Evolutionary conservation across 2,329 filamentous ascomycete genomes (phyloP).

Genomic region (Trichoderma polysporum): DNA sequence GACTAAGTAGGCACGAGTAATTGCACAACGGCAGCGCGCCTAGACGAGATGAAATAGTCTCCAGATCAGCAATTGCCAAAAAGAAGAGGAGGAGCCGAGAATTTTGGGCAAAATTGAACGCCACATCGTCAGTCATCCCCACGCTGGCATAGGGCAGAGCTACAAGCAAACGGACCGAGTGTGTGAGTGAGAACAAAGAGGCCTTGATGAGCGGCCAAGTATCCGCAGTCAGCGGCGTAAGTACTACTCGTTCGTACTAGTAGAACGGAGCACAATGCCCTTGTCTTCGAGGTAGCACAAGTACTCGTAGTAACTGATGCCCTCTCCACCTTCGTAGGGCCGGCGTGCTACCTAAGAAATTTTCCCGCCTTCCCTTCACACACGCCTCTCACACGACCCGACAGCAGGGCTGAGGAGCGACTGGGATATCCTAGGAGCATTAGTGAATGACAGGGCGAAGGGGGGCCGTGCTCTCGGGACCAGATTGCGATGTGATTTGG

Average conservation of each 20-base stretch:
- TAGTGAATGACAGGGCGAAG: conserved; percentile 12
- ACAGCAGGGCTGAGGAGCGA: conserved; percentile 20
- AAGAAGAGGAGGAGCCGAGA: not conserved
- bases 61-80: not conserved
- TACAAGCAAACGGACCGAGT: conserved; percentile 2
- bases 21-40: not conserved
- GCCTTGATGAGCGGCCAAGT: conserved; percentile 5
- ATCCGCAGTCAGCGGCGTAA: conserved; percentile 18
- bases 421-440: conserved; percentile 12
- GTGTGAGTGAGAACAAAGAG: conserved; percentile 2
- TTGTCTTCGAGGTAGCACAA: not conserved
- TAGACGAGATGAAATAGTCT: not conserved
- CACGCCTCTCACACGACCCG: conserved; percentile 16
- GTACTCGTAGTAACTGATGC: not conserved
- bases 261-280: conserved; percentile 1
- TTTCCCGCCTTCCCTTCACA: conserved; percentile 2
- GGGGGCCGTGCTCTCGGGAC: conserved; percentile 17
- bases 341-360: not conserved
- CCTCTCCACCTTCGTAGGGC: conserved; percentile 8
- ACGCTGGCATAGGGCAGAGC: conserved; percentile 15
- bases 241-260: too few relatives aligned
- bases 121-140: conserved; percentile 10
- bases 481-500: conserved; percentile 20
- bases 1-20: not conserved
- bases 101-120: not conserved